phyloP scores from a whole-genome alignment of 208 protist species.

The Trypanosoma cruzi region DNA sequence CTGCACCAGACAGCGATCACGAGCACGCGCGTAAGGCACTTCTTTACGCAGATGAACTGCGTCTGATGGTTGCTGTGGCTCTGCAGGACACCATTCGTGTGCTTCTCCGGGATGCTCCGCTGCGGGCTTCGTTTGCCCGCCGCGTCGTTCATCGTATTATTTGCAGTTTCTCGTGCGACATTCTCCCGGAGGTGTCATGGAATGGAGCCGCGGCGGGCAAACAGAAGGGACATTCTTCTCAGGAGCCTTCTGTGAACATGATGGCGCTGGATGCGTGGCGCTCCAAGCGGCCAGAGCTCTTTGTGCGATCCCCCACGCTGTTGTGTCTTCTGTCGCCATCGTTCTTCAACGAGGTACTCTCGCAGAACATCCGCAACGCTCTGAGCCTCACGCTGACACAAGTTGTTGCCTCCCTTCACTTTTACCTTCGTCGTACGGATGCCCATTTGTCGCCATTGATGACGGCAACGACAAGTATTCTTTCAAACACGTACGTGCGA shows the following conservation, averaged over 20 bases:
- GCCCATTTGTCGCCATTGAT: conserved; percentile 64
- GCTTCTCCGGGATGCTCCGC: conserved; percentile 24
- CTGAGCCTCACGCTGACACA: conserved; percentile 39
- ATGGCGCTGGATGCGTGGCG: conserved; percentile 18
- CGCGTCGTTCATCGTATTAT: conserved; percentile 48
- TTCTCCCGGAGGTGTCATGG: conserved; percentile 25
- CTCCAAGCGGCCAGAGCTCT: conserved; percentile 30
- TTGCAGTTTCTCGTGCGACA: conserved; percentile 54
- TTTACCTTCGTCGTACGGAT: conserved; percentile 48
- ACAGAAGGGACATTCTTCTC: not conserved
- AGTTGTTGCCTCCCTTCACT: conserved; percentile 56
- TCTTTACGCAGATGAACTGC: conserved; percentile 62
- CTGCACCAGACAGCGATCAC: conserved; percentile 16
- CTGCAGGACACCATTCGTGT: conserved; percentile 56
- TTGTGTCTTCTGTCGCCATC: conserved; percentile 57
- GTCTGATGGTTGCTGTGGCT: conserved; percentile 45
- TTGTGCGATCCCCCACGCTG: conserved; percentile 58
- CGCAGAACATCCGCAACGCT: conserved; percentile 32
- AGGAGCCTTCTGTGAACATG: conserved; percentile 5
- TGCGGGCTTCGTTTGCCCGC: conserved; percentile 29
- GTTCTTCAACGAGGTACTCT: conserved; percentile 50
- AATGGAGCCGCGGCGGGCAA: conserved; percentile 1
- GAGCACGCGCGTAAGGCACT: conserved; percentile 27
- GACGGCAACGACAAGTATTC: conserved; percentile 65
- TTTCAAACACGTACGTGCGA: conserved; percentile 40